Base-by-base conservation (phyloP, 495 filamentous ascomycete species). In the Aspergillus leporis region DNA sequence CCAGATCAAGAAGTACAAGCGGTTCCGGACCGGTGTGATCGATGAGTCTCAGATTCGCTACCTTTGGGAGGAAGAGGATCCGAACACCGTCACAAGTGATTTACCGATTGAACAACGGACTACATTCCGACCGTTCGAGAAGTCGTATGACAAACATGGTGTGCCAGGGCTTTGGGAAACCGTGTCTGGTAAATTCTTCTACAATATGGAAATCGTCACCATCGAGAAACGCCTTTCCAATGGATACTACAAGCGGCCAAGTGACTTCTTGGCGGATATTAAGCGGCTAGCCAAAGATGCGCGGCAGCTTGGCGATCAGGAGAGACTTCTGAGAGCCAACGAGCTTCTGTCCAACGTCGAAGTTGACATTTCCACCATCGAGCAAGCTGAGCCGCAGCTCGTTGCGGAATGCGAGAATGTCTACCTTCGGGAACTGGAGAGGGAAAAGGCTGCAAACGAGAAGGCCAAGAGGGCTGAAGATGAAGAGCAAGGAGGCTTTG, bases 191-290 rank as follows among this genome's bases (percentile, higher is more conserved):
- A 95, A 93, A 66, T 92, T 92, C 70, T 97, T 84, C 66, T 97
- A 97, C 76, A 98, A 98, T 63, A 75, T 98, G 52, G 92, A 98
- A 62, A 87, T 90, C n/a, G 87, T 85, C 4, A 94, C 89, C 7
- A 96, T 98, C 55, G 94, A 98, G 76, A 91, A 94, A 66, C 87
- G 94, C 32, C 80, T 98, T 23, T 91, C 91, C 5, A 97, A 98
- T 73, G 94, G 95, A 19, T 98, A 89, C 71, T 98, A 98, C 74
- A 91, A 90, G 67, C 82, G 91, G 16, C 88, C 92, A 0, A 85
- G 84, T 58, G 92, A 97, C 65, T 98, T 96, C 65, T 73, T 94
- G 53, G 84, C 85, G 31, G 94, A 98, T 68, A 86, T 97, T 62
- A 87, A 89, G 65, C 83, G 85, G 45, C 73, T 98, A 4, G 87